Conservation (phyloP, 768 basidiomycete species). For the Hygrocybe coccinea region DNA sequence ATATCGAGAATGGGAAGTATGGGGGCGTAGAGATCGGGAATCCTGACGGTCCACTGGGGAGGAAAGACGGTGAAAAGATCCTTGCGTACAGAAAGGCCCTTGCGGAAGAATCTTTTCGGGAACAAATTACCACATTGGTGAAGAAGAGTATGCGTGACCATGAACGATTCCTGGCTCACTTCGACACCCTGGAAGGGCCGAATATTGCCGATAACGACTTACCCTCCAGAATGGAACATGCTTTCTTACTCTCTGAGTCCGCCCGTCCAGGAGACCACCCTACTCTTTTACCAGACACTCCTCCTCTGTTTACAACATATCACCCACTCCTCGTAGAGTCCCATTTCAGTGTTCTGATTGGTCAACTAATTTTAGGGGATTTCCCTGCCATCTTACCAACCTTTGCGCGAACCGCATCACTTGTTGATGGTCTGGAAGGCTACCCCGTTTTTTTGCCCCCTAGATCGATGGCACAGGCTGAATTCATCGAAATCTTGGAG, state of each 20-base stretch:
- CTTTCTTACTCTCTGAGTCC: conserved; percentile 64
- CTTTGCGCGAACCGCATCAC: conserved; percentile 59
- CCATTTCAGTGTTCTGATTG: conserved; percentile 74
- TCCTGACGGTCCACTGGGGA: conserved; percentile 71
- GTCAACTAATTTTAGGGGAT: conserved; percentile 73
- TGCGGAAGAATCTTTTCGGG: conserved; percentile 50
- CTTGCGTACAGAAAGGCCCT: conserved; percentile 60
- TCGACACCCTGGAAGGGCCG: conserved; percentile 63
- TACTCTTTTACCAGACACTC: conserved; percentile 38
- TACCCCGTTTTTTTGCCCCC: conserved; percentile 86
- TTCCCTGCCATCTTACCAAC: conserved; percentile 56
- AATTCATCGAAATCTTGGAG: conserved; percentile 82
- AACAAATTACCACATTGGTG: conserved; percentile 54
- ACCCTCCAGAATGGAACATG: conserved; percentile 55
- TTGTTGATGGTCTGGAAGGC: conserved; percentile 81
- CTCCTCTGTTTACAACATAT: conserved; percentile 78
- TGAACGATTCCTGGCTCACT: conserved; percentile 77
- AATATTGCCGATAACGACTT: conserved; percentile 39
- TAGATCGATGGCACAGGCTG: conserved; percentile 84
- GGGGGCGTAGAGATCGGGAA: conserved; percentile 86
- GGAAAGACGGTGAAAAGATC: conserved; percentile 51
- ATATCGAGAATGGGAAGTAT: conserved; percentile 67
- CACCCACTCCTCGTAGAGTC: conserved; percentile 87
- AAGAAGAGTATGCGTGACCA: conserved; percentile 80
- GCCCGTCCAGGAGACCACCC: conserved; percentile 57